phyloP scores from a whole-genome alignment of 768 basidiomycete genomes.

The Trichaptum fuscoviolaceum region DNA sequence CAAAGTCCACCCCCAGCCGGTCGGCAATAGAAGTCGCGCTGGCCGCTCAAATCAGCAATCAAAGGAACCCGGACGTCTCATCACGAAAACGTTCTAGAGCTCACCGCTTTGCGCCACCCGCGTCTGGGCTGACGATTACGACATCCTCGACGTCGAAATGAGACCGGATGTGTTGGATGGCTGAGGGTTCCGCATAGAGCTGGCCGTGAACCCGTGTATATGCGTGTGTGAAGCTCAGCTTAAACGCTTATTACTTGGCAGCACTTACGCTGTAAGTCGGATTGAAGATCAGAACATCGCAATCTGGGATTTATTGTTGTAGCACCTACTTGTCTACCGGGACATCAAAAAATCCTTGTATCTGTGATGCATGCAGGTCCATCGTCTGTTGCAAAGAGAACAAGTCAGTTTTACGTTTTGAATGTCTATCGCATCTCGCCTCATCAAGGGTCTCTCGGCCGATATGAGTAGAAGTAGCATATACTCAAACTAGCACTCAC shows the following conservation, averaged over 20 bases:
- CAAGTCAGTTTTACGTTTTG: slow-evolving; percentile 5
- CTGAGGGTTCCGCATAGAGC: slow-evolving; percentile 95
- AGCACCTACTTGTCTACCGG: slow-evolving; percentile 95
- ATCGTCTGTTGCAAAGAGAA: slow-evolving; percentile 62
- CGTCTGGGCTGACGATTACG: slow-evolving; percentile 96
- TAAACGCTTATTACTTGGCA: slow-evolving; percentile 10
- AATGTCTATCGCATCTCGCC: background rate
- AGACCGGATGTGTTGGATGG: slow-evolving; percentile 90
- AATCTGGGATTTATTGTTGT: slow-evolving; percentile 8
- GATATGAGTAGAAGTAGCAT: slow-evolving; percentile 1
- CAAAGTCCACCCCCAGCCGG: slow-evolving; percentile 93
- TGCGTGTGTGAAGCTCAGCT: slow-evolving; percentile 20
- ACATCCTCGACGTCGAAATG: slow-evolving; percentile 81
- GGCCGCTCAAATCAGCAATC: slow-evolving; percentile 7
- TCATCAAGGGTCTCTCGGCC: background rate
- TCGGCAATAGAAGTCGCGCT: slow-evolving; percentile 98
- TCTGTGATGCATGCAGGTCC: slow-evolving; percentile 98
- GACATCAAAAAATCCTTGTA: slow-evolving; percentile 99
- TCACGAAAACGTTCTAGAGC: slow-evolving; percentile 11
- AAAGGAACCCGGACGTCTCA: background rate
- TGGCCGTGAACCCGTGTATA: slow-evolving; percentile 23
- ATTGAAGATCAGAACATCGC: slow-evolving; percentile 10
- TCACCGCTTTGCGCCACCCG: slow-evolving; percentile 96
- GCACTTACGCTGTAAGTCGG: slow-evolving; percentile 43
- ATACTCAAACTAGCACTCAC: slow-evolving; percentile 42